Evolutionary conservation across 176 grass and related monocot species (phyloP), one percentile per base, ranked within the genome.

Genomic region (Alloteropsis semialata): DNA sequence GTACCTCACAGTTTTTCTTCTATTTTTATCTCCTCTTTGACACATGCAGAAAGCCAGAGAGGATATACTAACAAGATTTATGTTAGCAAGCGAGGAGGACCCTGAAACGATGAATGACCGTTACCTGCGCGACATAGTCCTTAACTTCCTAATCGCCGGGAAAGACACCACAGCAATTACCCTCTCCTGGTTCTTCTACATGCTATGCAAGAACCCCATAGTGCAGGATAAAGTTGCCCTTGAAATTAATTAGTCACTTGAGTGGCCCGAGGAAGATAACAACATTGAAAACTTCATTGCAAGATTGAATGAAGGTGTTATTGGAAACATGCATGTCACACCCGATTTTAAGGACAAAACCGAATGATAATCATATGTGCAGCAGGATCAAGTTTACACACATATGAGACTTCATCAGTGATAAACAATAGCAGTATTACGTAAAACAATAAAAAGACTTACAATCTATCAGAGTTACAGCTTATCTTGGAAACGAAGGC

Each of bases 161-260:
- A 93, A 81, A 87, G 94, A 96, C 72, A 93, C 88, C n/a, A 91
- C 91, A 0, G 88, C 66, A 11, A 82, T 77, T 45, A 91, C 88
- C 11, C 94, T 96, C 4, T 83, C 94, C 16, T 97, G 91, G 94
- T 83, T 97, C 79, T 81, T 97, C 25, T 97, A 89, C 59, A 87
- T 97, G 88, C 39, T 97, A 8, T 93, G 94, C 72, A 91, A 91
- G 76, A 87, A 93, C 76, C 86, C 88, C 4, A 34, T 74, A 16
- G 33, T 91, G 65, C 86, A 93, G 71, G 86, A 93, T 12, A 93
- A 89, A 75, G 17, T 91, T 36, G 81, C 78, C 60, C 59, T 45
- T 32, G 91, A 93, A 75, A 81, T 93, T 19, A 81, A 78, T 28
- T 77, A 82, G n/a, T 64, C 61, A 21, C 64, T 86, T 49, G 53